phyloP scores from a whole-genome alignment of 441 rosid species.

The Erodium texanum region DNA sequence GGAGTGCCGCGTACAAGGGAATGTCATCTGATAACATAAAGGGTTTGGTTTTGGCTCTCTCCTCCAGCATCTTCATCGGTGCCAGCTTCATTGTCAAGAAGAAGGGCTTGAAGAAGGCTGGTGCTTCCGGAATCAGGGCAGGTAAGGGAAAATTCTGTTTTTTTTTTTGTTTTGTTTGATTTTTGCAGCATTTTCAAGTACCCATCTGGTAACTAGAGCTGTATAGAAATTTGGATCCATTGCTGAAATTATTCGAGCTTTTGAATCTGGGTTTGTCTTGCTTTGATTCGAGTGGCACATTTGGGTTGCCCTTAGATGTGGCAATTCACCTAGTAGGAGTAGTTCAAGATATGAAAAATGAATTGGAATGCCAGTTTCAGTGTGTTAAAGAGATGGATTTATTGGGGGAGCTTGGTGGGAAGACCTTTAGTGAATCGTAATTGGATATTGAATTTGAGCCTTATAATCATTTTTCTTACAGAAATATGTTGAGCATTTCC shows the following conservation, averaged over 20 bases:
- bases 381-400: too few species aligned
- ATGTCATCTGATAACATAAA: constrained; percentile 49
- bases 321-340: background rate
- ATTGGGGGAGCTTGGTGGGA: background rate
- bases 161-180: background rate
- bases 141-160: constrained; percentile 19
- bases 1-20: constrained; percentile 27
- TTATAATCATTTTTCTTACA: too few species aligned
- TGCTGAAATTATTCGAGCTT: background rate
- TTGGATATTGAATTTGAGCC: too few species aligned
- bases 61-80: constrained; percentile 46
- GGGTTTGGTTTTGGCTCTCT: constrained; percentile 42
- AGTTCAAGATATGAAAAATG: background rate
- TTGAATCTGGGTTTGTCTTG: constrained; percentile 1
- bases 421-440: background rate
- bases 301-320: background rate
- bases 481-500: background rate
- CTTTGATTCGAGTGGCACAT: background rate
- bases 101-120: constrained; percentile 52
- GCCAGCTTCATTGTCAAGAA: constrained; percentile 51
- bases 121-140: constrained; percentile 46
- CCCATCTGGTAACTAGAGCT: background rate
- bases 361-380: too few species aligned
- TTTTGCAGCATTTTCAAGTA: background rate
- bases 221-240: background rate